phyloP scores from a whole-genome alignment of 257 asterid species.

The Gynochthodes officinalis region DNA sequence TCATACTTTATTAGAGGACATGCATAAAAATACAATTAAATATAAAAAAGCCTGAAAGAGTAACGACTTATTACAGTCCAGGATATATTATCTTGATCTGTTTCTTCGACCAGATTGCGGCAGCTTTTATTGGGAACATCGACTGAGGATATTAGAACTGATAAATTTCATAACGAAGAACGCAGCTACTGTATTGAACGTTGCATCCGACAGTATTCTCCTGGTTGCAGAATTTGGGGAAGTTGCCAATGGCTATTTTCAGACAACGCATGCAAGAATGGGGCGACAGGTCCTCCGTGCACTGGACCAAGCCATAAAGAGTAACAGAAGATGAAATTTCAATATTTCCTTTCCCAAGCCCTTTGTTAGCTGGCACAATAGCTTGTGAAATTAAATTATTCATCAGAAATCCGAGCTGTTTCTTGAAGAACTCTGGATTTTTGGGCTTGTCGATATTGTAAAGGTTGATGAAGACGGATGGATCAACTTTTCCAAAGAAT shows the following conservation, averaged over 20 bases:
- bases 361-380: constrained; percentile 33
- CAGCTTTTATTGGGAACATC: neutral
- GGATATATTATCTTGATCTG: constrained; percentile 1
- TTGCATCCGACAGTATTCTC: constrained; percentile 51
- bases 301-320: constrained; percentile 69
- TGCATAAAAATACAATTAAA: constrained; percentile 2
- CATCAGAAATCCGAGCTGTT: constrained; percentile 29
- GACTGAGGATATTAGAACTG: constrained; percentile 46
- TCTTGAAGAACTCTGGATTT: constrained; percentile 42
- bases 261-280: constrained; percentile 57
- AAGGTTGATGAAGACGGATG: constrained; percentile 25
- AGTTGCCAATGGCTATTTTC: constrained; percentile 52
- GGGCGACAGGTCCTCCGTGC: constrained; percentile 57
- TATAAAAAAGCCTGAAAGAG: neutral
- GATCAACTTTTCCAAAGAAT: constrained; percentile 53
- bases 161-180: constrained; percentile 68
- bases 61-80: constrained; percentile 5
- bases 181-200: constrained; percentile 57
- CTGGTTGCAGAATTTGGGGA: constrained; percentile 34
- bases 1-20: neutral
- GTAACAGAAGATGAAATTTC: constrained; percentile 31
- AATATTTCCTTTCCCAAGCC: constrained; percentile 53
- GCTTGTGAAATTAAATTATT: constrained; percentile 47
- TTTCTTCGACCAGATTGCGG: no score
- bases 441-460: constrained; percentile 44